Evolutionary conservation across 495 filamentous ascomycete genomes (phyloP).

Genomic region (Neurospora sp.): DNA sequence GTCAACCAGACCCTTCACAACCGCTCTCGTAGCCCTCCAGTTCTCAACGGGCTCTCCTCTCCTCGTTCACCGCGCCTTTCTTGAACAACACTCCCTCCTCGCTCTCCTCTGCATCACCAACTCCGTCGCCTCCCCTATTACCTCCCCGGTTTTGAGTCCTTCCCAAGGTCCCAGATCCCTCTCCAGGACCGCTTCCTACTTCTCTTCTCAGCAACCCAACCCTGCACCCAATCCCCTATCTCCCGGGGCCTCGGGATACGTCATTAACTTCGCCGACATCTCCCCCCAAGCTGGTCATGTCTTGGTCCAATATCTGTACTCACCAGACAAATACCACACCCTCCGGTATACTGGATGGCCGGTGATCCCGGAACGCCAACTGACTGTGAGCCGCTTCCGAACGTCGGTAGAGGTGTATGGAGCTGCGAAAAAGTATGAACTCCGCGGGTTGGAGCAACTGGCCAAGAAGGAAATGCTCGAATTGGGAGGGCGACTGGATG

Average conservation of each 20-base stretch:
- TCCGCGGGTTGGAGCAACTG: slow-evolving; percentile 8
- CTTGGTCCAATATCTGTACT: slow-evolving; percentile 21
- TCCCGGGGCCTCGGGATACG: background rate
- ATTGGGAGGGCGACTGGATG: background rate
- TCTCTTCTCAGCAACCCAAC: background rate
- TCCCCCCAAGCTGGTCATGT: slow-evolving; percentile 18
- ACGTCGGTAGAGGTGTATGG: slow-evolving; percentile 9
- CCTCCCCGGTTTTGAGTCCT: background rate
- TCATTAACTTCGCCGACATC: slow-evolving; percentile 2
- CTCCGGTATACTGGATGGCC: background rate
- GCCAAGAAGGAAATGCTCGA: slow-evolving; percentile 6
- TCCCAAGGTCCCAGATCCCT: background rate
- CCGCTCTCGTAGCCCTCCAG: slow-evolving; percentile 5
- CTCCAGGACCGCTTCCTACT: background rate
- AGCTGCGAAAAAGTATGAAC: slow-evolving; percentile 1
- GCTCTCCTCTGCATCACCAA: background rate
- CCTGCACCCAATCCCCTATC: background rate
- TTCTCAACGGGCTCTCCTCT: slow-evolving; percentile 9
- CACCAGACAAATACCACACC: background rate
- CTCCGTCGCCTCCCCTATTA: background rate
- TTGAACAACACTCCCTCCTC: slow-evolving; percentile 8
- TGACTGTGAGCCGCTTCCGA: background rate
- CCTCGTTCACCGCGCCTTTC: slow-evolving; percentile 7
- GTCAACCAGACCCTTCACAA: slow-evolving; percentile 16
- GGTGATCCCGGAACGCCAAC: background rate